phyloP scores from a whole-genome alignment of 73 alveolate species.

The Paramecium sonneborni region DNA sequence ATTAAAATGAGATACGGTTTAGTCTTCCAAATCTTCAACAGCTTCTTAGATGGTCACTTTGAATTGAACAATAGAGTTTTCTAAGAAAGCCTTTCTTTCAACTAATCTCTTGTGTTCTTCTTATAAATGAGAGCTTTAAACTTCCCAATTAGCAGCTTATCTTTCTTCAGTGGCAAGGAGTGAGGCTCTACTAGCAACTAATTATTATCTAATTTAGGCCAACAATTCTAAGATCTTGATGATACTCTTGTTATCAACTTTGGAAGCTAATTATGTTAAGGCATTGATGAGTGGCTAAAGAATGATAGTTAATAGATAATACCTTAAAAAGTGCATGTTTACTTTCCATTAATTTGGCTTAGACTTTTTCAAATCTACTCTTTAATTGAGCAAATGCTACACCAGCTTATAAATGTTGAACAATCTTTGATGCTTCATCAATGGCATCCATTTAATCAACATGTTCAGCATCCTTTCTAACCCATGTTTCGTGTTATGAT shows the following conservation, averaged over 20 bases:
- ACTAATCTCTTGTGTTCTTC: slow-evolving; percentile 60
- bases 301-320: background rate
- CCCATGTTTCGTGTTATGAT: slow-evolving; percentile 46
- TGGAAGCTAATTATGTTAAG: slow-evolving; percentile 46
- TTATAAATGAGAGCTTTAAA: background rate
- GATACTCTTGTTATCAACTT: slow-evolving; percentile 50
- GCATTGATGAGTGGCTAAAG: slow-evolving; percentile 47
- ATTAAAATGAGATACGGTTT: background rate
- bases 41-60: slow-evolving; percentile 55
- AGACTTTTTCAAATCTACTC: slow-evolving; percentile 56
- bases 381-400: slow-evolving; percentile 54
- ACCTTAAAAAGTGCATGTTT: slow-evolving; percentile 54
- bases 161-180: slow-evolving; percentile 47
- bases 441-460: slow-evolving; percentile 52
- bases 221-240: slow-evolving; percentile 36
- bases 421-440: slow-evolving; percentile 49
- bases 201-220: slow-evolving; percentile 55
- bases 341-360: slow-evolving; percentile 23
- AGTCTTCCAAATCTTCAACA: slow-evolving; percentile 59
- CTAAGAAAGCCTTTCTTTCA: slow-evolving; percentile 49
- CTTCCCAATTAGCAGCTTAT: slow-evolving; percentile 47
- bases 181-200: slow-evolving; percentile 48
- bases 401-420: slow-evolving; percentile 55
- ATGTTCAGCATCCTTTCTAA: slow-evolving; percentile 49
- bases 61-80: slow-evolving; percentile 57